These are phyloP conservation scores for Nemania bipapillata DNA, from an alignment of 2,329 filamentous ascomycete species.

Conservation along the genomic window DNA sequence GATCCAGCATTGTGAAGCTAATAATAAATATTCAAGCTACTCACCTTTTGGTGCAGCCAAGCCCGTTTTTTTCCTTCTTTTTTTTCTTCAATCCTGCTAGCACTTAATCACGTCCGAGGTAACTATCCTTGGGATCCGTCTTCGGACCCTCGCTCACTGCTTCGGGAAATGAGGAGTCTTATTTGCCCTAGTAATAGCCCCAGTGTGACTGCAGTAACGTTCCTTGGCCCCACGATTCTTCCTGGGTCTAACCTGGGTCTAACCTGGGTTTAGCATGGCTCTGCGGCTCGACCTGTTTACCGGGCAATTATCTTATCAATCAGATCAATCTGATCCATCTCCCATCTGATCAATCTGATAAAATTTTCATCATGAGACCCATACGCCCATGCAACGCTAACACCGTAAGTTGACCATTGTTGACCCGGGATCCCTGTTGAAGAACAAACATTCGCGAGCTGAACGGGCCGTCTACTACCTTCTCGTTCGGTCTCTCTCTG, in stretches of 20 bases:
- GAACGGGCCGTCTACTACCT: neutral
- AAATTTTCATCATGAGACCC: slow-evolving; percentile 37
- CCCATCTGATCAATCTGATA: slow-evolving; percentile 41
- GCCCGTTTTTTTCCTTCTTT: neutral
- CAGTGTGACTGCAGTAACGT: neutral
- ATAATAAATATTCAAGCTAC: slow-evolving; percentile 6
- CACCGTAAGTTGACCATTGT: neutral
- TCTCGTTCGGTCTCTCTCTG: neutral
- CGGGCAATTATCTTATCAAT: slow-evolving; percentile 39
- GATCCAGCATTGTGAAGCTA: neutral
- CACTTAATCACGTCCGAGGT: neutral
- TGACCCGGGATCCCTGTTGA: slow-evolving; percentile 8
- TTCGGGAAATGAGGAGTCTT: slow-evolving; percentile 11
- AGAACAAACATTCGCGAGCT: slow-evolving; percentile 10
- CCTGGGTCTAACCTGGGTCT: neutral
- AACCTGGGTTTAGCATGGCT: neutral
- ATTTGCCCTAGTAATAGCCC: neutral
- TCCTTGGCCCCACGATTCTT: neutral
- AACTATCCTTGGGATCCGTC: slow-evolving; percentile 17
- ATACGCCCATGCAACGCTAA: slow-evolving; percentile 20
- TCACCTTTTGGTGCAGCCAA: neutral
- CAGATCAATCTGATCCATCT: slow-evolving; percentile 33
- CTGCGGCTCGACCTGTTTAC: neutral
- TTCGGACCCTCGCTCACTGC: slow-evolving; percentile 26
- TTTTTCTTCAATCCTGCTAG: neutral